Conservation (phyloP, 805 yeast species). For the Starmerella bombi region DNA sequence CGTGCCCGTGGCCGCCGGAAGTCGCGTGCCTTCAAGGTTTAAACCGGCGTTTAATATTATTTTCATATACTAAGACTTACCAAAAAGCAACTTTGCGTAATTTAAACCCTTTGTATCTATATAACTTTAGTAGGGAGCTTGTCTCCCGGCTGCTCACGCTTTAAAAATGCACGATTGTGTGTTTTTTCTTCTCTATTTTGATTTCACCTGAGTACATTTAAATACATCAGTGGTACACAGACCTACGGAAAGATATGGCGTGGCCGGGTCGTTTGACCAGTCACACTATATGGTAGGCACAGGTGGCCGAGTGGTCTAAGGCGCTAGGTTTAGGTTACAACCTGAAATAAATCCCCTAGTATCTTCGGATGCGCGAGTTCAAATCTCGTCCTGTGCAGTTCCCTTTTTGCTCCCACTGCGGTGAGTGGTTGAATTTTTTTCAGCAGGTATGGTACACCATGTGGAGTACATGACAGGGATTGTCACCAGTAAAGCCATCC, state of each 20-base stretch:
- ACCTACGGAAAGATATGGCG: not conserved
- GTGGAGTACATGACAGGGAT: not conserved
- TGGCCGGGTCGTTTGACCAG: not conserved
- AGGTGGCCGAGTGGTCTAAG: constrained; percentile 25
- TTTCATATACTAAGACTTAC: constrained; percentile 12
- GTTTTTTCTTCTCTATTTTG: too few species aligned
- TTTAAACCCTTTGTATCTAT: too few species aligned
- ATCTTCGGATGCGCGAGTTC: constrained; percentile 24
- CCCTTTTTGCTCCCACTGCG: not conserved
- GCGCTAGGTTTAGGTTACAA: constrained; percentile 23
- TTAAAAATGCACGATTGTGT: not conserved
- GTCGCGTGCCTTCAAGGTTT: constrained; percentile 99
- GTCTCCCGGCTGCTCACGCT: too few species aligned
- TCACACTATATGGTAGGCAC: constrained; percentile 8
- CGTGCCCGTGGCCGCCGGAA: constrained; percentile 99
- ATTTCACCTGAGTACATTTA: too few species aligned
- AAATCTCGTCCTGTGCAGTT: constrained; percentile 22
- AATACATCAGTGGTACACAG: too few species aligned
- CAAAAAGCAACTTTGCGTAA: too few species aligned
- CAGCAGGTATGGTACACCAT: not conserved
- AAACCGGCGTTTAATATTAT: constrained; percentile 30
- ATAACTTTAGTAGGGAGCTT: too few species aligned
- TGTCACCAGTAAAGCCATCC: not conserved
- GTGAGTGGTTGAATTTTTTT: not conserved
- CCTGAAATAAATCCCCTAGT: constrained; percentile 21